Evolutionary conservation across 2,329 filamentous ascomycete species (phyloP).

Genomic region (Pestalotiopsis sp.): DNA sequence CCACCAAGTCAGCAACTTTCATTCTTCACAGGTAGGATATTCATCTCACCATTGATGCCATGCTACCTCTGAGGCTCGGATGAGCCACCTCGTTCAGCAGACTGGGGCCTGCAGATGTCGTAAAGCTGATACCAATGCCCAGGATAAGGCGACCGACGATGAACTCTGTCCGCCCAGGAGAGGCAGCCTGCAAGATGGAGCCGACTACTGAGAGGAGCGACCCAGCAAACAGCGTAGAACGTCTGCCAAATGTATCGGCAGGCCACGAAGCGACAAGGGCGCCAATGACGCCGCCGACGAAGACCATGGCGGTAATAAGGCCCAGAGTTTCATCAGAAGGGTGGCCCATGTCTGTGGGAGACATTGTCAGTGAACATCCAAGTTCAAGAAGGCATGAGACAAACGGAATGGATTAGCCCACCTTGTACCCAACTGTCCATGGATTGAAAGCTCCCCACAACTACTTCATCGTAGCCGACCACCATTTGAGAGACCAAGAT

Average conservation of each 20-base stretch:
- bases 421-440: neutral
- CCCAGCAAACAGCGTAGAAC: neutral
- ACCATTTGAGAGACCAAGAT: neutral
- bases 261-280: neutral
- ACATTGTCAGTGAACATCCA: neutral
- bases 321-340: neutral
- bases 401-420: neutral
- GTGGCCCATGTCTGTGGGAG: neutral
- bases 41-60: slow-evolving; percentile 53
- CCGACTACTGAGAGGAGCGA: neutral
- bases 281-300: neutral
- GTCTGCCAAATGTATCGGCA: neutral
- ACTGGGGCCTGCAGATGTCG: slow-evolving; percentile 1
- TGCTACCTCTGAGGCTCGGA: slow-evolving; percentile 38
- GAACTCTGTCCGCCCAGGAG: slow-evolving; percentile 49
- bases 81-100: slow-evolving; percentile 45
- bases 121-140: neutral
- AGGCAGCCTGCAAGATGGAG: neutral
- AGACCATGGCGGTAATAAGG: neutral
- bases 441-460: neutral
- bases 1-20: neutral
- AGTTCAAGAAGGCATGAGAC: neutral
- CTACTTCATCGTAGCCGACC: neutral
- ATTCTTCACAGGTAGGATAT: slow-evolving; percentile 59
- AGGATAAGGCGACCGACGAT: slow-evolving; percentile 44